Base-by-base conservation (phyloP, 495 filamentous ascomycete genomes). In the Platismatia glauca region DNA sequence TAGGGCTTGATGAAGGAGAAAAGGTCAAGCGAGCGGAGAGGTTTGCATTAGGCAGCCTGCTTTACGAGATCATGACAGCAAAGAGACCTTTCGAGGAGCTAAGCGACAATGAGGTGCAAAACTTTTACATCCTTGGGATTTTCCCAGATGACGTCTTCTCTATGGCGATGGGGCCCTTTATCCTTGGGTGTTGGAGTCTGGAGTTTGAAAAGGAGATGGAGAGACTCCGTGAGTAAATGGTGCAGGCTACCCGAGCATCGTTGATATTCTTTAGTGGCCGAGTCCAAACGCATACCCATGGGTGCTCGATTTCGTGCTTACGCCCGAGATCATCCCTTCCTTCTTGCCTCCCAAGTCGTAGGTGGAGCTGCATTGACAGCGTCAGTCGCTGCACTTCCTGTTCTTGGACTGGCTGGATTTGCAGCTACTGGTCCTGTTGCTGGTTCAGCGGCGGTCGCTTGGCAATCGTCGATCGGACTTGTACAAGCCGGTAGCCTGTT, bases 401-500 rank as follows among this genome's bases (percentile, higher is more conserved):
- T 11, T 9, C 43, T 46, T 5, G 43, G 43, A 46, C 1, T 12
- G 7, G n/a, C n/a, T 24, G 43, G 43, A 7, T 46, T 46, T 16
- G 43, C 27, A 11, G 65, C 65, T 7, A 13, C 22, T 34, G 65
- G 65, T 35, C 65, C 65, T 6, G 56, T 38, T 11, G 62, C 55
- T 24, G 52, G 52, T 43, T 53, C 61, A 13, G 39, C 58, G 7
- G 63, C 59, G 38, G 59, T 59, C 1, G 64, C 37, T 27, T 66
- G 64, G 64, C 64, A 66, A 22, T 52, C 64, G n/a, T 66, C 64
- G 13, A 64, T 77, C 18, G 67, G 64, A 38, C 2, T 38, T 20
- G 67, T 71, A 15, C 38, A 72, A 46, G 69, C 63, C 44, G 70
- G 69, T 18, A 70, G 70, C 43, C 27, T 71, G 3, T 72, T 71